Conservation (phyloP, 805 yeast genomes). For the Yamadazyma endophytica region DNA sequence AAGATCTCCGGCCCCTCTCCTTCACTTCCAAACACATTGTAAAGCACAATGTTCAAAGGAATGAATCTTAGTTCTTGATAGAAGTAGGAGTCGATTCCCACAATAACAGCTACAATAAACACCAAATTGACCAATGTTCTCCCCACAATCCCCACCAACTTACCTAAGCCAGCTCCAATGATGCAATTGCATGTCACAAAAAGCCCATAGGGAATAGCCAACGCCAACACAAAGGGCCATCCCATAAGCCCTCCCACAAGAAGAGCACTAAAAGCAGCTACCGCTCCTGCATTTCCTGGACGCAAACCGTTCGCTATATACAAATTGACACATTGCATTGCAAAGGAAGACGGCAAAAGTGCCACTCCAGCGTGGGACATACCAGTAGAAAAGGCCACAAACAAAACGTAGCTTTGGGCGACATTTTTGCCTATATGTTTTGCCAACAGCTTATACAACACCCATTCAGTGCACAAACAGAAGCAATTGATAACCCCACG, state of each 20-base stretch:
- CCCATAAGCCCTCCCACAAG: constrained; percentile 76
- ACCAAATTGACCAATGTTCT: constrained; percentile 12
- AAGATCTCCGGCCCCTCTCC: constrained; percentile 85
- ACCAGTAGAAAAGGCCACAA: constrained; percentile 67
- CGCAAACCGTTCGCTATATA: constrained; percentile 38
- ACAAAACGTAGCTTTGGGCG: constrained; percentile 61
- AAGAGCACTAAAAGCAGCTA: constrained; percentile 35
- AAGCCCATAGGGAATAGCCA: constrained; percentile 57
- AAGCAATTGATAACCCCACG: constrained; percentile 39
- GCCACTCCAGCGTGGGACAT: constrained; percentile 86
- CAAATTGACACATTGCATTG: constrained; percentile 45
- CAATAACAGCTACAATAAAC: constrained; percentile 18
- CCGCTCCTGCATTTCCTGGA: constrained; percentile 6
- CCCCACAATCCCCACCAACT: constrained; percentile 5
- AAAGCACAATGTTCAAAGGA: constrained; percentile 76
- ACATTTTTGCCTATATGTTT: constrained; percentile 30
- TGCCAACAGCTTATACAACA: constrained; percentile 40
- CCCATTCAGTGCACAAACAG: constrained; percentile 49
- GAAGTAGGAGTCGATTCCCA: constrained; percentile 53
- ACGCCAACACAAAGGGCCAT: constrained; percentile 81
- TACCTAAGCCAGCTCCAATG: too few species aligned
- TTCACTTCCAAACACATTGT: constrained; percentile 70
- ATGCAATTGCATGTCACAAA: too few species aligned
- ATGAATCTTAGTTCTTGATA: constrained; percentile 63
- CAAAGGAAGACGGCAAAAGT: constrained; percentile 78